These are phyloP conservation scores for Rutstroemia sp. DNA, from an alignment of 2,329 filamentous ascomycete species.

Conservation along the genomic window DNA sequence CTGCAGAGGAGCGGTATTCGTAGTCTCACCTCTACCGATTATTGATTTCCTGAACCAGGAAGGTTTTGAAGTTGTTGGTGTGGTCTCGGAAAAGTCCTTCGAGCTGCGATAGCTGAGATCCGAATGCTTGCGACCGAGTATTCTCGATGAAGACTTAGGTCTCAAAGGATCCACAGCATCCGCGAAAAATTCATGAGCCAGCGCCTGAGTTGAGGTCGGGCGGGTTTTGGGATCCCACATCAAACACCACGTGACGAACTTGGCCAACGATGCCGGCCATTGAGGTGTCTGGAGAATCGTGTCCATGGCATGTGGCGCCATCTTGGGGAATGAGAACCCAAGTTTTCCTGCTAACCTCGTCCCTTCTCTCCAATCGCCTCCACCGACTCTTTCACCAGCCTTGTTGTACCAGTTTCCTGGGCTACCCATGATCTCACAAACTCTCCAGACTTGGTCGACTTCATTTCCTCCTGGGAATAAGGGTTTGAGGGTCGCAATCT, in stretches of 20 bases:
- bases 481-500: constrained; percentile 92
- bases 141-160: constrained; percentile 82
- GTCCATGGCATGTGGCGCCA: constrained; percentile 96
- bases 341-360: constrained; percentile 89
- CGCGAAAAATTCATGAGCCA: constrained; percentile 89
- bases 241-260: constrained; percentile 96
- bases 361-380: constrained; percentile 96
- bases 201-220: constrained; percentile 87
- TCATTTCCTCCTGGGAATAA: constrained; percentile 97
- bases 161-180: constrained; percentile 88
- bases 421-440: constrained; percentile 99
- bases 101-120: constrained; percentile 62
- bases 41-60: constrained; percentile 97
- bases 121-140: constrained; percentile 85
- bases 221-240: constrained; percentile 97
- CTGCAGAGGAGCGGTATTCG: constrained; percentile 47
- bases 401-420: constrained; percentile 98
- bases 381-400: constrained; percentile 75
- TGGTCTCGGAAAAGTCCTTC: constrained; percentile 52
- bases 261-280: constrained; percentile 80
- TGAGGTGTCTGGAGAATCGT: constrained; percentile 84
- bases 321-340: constrained; percentile 98
- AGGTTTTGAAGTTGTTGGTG: constrained; percentile 64
- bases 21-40: constrained; percentile 68
- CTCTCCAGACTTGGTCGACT: constrained; percentile 97